A percentile compares a stretch with the other conserved stretches of the same genome.
These are phyloP conservation scores for Chlamydomonas schloesseri DNA, from an alignment of 139 green algal species.

Conservation along the genomic window DNA sequence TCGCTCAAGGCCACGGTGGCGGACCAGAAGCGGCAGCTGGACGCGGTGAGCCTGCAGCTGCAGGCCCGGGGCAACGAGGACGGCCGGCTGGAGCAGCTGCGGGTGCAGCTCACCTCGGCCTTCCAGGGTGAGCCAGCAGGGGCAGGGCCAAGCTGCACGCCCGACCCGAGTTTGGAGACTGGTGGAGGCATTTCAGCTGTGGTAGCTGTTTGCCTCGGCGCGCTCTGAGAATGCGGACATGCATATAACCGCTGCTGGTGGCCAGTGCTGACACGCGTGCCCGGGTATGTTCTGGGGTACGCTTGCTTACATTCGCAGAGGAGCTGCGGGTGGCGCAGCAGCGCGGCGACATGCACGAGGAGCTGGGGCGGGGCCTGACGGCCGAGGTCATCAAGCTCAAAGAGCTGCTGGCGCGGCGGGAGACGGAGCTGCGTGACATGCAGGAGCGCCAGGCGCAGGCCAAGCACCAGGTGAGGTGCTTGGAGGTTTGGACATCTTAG, in stretches of 20 bases:
- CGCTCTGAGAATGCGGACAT: too few relatives aligned
- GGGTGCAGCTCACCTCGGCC: constrained; percentile 45
- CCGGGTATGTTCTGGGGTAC: too few relatives aligned
- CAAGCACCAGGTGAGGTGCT: constrained; percentile 39
- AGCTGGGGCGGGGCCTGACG: constrained; percentile 6
- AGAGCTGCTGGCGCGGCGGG: constrained; percentile 33
- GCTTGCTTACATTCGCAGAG: constrained; percentile 3
- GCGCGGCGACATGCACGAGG: constrained; percentile 32
- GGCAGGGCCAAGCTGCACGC: too few relatives aligned
- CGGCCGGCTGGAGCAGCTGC: constrained; percentile 56
- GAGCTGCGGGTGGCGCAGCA: constrained; percentile 50
- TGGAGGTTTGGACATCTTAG: too few relatives aligned
- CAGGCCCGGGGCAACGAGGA: constrained; percentile 28
- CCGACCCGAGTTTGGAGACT: too few relatives aligned
- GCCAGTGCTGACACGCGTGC: too few relatives aligned
- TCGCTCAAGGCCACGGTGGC: constrained; percentile 1
- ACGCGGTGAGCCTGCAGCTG: constrained; percentile 10
- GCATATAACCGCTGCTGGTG: too few relatives aligned
- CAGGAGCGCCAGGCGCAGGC: constrained; percentile 34
- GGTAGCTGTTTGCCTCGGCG: too few relatives aligned
- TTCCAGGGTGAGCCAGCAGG: constrained; percentile 48
- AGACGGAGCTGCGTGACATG: constrained; percentile 39
- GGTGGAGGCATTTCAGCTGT: too few relatives aligned
- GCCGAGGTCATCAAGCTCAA: constrained; percentile 47
- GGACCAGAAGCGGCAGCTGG: constrained; percentile 41